Evolutionary conservation across 2,329 filamentous ascomycete species (phyloP), one percentile per base, ranked within the genome.

Genomic region (Epichloe baconii): DNA sequence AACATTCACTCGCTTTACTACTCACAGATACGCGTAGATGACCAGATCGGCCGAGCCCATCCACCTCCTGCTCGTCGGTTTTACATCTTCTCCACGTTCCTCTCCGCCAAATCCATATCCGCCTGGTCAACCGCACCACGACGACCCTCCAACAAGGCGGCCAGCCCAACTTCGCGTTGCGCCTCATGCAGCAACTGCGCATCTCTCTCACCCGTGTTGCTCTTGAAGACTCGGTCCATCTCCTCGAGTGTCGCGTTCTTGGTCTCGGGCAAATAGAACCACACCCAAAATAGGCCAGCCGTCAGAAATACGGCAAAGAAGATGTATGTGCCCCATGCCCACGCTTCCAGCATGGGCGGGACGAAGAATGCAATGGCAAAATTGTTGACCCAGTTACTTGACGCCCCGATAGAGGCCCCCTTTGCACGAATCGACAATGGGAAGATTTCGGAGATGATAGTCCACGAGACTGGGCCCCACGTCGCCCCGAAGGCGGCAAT

Each of bases 261-360:
- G 3, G 77, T 80, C 59, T 79, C 76, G 3, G 76, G 76, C 4
- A 79, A 64, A 50, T 69, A 68, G 58, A 75, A 73, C 56, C 66
- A 76, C 10, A 75, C 69, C 59, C 74, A 80, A 21, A 72, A 56
- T 26, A 71, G 67, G 2, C 74, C 70, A 10, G 65, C 60, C 12
- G 71, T 62, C 49, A 77, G 74, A 46, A 76, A 69, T 0, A 68
- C 68, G 34, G 73, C 74, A 56, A 80, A 80, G 66, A 80, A 78
- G 56, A 77, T 74, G 58, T 77, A 79, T 0, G 74, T 75, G 23
- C 23, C 76, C 61, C 71, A 78, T 10, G 64, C 60, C 61, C 68
- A 67, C 19, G 58, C 55, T 44, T 55, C 55, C 31, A 59, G 53
- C 57, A 70, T 76, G 10, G 68, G 64, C 3, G 70, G 70, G 0